Evolutionary conservation across 345 rosid genomes (phyloP), one percentile per base, ranked within the genome.

Genomic region (Eucalyptus brandiana): DNA sequence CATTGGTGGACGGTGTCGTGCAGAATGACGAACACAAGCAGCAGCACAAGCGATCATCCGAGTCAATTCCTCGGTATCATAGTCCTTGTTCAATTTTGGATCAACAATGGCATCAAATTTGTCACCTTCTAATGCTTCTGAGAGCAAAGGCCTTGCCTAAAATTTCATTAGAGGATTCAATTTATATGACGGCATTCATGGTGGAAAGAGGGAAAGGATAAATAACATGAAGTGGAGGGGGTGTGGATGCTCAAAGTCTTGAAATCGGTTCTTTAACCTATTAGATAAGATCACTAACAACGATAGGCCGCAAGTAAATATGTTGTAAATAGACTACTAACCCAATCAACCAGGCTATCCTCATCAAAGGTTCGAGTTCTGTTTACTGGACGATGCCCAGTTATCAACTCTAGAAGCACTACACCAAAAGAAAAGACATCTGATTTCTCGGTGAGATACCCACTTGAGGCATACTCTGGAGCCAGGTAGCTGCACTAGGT

Each of bases 291-390:
- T 34, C 81, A 18, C 44, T 19, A 72, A 32, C 24, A 18, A 32
- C 0, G 6, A 72, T 0, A 34, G 4, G 24, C 24, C 0, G 6
- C 44, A 72, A 18, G 80, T 32, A 69, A 69, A 21, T 18, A 34
- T 34, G 21, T 37, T 34, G 24, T n/a, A 18, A 54, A 56, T 30
- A 30, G 88, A 72, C 37, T 58, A 91, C 95, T 42, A 23, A 97
- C 99, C 99, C 99, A 97, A 88, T 96, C 99, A 89, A 97, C 97
- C 21, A 96, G 90, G 92, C 97, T 93, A 85, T 97, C 97, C 87
- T 94, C 99, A 90, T 90, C 90, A 93, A 91, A 94, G 69, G 93
- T 88, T 50, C 91, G 92, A 58, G 91, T 87, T 83, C 85, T 90
- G 87, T 94, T 95, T 53, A 94, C 92, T 28, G 99, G 98, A 26